Evolutionary conservation across 2,329 filamentous ascomycete species (phyloP).

Genomic region (Cordyceps farinosa): DNA sequence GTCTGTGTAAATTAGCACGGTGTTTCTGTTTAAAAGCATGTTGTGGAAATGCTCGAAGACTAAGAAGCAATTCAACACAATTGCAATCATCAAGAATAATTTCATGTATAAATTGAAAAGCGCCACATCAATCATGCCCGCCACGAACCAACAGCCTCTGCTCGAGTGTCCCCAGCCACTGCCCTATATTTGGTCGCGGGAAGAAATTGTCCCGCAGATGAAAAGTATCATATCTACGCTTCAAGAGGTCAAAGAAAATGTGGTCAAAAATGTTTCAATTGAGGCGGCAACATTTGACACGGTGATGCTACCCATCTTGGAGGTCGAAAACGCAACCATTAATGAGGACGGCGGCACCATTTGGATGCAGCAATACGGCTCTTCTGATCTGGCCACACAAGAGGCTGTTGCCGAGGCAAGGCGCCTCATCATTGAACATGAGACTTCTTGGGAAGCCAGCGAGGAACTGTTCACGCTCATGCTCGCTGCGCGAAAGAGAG

Average conservation of each 20-base stretch:
- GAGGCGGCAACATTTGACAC: slow-evolving; percentile 39
- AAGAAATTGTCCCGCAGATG: neutral
- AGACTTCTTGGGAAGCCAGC: slow-evolving; percentile 36
- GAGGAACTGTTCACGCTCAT: slow-evolving; percentile 46
- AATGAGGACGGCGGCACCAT: slow-evolving; percentile 46
- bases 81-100: neutral
- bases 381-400: slow-evolving; percentile 44
- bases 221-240: neutral
- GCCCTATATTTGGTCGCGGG: neutral
- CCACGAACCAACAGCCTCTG: neutral
- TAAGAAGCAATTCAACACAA: neutral
- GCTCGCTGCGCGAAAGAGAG: slow-evolving; percentile 34
- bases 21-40: neutral
- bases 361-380: slow-evolving; percentile 53
- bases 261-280: neutral
- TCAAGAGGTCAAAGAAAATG: neutral
- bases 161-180: neutral
- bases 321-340: slow-evolving; percentile 47
- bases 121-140: neutral
- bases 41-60: neutral
- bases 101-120: neutral
- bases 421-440: slow-evolving; percentile 40
- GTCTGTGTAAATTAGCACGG: neutral
- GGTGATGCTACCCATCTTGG: slow-evolving; percentile 52
- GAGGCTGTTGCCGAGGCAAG: slow-evolving; percentile 51